A percentile compares a stretch with the other conserved stretches of the same genome.
Evolutionary conservation across 352 stramenopile genomes (phyloP).

Genomic region (Phytophthora brassicae): DNA sequence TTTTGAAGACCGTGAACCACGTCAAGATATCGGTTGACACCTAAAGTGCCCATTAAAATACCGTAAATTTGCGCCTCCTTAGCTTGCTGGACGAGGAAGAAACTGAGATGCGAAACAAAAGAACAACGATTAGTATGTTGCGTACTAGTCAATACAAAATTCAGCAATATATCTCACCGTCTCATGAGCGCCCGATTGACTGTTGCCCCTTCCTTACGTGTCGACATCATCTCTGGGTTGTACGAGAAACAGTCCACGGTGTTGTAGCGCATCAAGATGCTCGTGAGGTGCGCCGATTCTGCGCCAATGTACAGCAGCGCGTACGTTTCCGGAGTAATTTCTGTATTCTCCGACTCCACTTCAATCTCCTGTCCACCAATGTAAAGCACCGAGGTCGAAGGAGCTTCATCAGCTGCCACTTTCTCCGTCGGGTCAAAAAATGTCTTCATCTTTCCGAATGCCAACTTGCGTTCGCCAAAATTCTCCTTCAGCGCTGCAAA

Average conservation of each 20-base stretch:
- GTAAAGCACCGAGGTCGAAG: conserved; percentile 25
- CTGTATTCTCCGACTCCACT: conserved; percentile 27
- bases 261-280: conserved; percentile 81
- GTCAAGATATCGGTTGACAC: conserved; percentile 90
- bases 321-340: conserved; percentile 43
- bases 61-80: conserved; percentile 94
- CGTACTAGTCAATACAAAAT: background rate
- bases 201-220: conserved; percentile 55
- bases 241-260: conserved; percentile 73
- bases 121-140: no score
- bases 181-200: conserved; percentile 79
- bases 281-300: conserved; percentile 80
- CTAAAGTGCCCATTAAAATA: conserved; percentile 96
- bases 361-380: conserved; percentile 68
- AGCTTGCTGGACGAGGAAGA: conserved; percentile 91
- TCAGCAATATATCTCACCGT: conserved; percentile 31
- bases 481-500: conserved; percentile 42
- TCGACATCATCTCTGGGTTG: conserved; percentile 45
- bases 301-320: conserved; percentile 74
- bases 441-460: conserved; percentile 67
- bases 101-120: conserved; percentile 22
- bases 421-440: conserved; percentile 63
- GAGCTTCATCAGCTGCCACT: background rate
- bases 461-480: conserved; percentile 43
- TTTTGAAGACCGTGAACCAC: conserved; percentile 89